Evolutionary conservation across 2,329 filamentous ascomycete genomes (phyloP).

Genomic region (Colletotrichum filicis): DNA sequence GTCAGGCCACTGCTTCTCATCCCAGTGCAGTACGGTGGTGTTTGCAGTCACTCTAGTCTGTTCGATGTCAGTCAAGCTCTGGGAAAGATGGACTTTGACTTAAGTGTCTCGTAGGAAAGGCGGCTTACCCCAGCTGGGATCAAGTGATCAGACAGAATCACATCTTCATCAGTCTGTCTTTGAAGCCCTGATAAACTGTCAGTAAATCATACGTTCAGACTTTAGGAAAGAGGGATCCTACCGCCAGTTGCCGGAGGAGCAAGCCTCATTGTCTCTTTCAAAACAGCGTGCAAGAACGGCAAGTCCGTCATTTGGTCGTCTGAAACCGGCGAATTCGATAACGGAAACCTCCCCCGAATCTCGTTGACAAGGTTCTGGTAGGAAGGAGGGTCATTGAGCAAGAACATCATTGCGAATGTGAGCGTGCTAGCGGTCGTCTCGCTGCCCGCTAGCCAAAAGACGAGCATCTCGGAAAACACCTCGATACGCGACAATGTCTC

Average conservation of each 20-base stretch:
- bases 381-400: not conserved
- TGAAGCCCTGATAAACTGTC: not conserved
- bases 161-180: not conserved
- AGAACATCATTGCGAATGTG: not conserved
- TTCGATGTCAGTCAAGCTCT: not conserved
- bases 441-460: not conserved
- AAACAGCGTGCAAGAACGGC: not conserved
- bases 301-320: not conserved
- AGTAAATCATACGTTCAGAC: not conserved
- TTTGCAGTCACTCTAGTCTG: conserved; percentile 16
- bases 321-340: not conserved
- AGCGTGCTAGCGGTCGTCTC: not conserved
- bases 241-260: not conserved
- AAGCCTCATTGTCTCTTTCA: not conserved
- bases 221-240: not conserved
- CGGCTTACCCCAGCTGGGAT: not conserved
- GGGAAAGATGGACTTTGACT: not conserved
- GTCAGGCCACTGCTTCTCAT: conserved; percentile 6
- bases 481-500: not conserved
- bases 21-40: not conserved
- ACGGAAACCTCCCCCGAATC: not conserved
- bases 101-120: too few relatives aligned
- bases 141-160: not conserved
- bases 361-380: not conserved
- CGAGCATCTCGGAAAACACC: not conserved